Base-by-base conservation (phyloP, 176 grass and related monocot species). In the Carex littledalei region DNA sequence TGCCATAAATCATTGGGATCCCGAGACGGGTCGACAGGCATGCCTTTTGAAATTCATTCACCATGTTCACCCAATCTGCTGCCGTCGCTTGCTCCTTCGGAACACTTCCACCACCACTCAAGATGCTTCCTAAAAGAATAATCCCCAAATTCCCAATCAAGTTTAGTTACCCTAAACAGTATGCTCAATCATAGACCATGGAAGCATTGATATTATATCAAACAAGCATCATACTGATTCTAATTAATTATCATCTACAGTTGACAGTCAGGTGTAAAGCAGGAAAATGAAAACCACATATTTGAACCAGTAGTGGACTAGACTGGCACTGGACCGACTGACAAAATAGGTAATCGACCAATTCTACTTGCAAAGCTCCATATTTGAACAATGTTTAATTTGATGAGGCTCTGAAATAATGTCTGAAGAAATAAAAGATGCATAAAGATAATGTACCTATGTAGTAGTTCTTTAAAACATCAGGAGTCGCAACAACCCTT, bases 1-100 rank as follows among this genome's bases (percentile, higher is more conserved):
- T 94, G 70, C 96, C 93, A 84, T 99, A 99, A 63, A 99, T 95
- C 93, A 99, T 99, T 1, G 96, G 96, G 69, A 99, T 95, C 22
- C 84, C 90, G 17, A 95, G 88, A 14, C 93, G 88, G 15, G 96
- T 99, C 3, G 81, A 85, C 54, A 99, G n/a, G 77, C 85, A 92
- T 0, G 81, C 93, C 39, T 88, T 87, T 82, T 99, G 93, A 66
- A 89, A 95, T 9, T 81, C 91, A 56, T 67, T 92, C 58, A 99
- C 66, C 96, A 99, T 99, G 50, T 8, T 41, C 73, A 89, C 21
- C 91, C 96, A 99, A 15, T 88, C 91, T 13, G 66, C 70, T 18
- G 93, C 80, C 8, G 93, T 87, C 0, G 91, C 96, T 34, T 90
- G 88, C 84, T 85, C 84, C 5, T 59, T 81, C 73, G 93, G 93